Percentiles rank a stretch among this genome's conserved stretches.
Evolutionary conservation across 108 stramenopile genomes (phyloP).

Genomic region (Skeletonema costatum): DNA sequence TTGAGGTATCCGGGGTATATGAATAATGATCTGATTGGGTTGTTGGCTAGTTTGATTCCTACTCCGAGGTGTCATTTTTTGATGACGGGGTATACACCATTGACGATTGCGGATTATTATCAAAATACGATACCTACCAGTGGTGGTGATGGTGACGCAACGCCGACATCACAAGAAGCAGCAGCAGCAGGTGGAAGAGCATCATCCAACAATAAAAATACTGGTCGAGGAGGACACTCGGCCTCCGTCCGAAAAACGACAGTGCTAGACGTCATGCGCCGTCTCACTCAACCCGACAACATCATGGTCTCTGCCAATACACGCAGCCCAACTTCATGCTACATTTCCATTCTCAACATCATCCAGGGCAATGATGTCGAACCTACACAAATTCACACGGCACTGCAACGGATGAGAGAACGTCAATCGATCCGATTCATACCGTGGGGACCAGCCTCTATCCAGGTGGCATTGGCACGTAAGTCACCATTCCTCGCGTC

Average conservation of each 20-base stretch:
- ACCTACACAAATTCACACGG: slow-evolving; percentile 98
- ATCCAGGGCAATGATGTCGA: slow-evolving; percentile 97
- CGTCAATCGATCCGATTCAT: slow-evolving; percentile 94
- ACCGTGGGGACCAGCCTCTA: slow-evolving; percentile 98
- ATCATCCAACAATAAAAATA: neutral
- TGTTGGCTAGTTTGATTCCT: slow-evolving; percentile 96
- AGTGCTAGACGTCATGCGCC: slow-evolving; percentile 98
- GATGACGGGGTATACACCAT: slow-evolving; percentile 99
- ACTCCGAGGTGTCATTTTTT: slow-evolving; percentile 99
- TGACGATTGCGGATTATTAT: slow-evolving; percentile 54
- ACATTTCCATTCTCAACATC: slow-evolving; percentile 98
- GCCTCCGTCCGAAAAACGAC: slow-evolving; percentile 95
- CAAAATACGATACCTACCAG: slow-evolving; percentile 23
- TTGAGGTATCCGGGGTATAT: slow-evolving; percentile 98
- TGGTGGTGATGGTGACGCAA: slow-evolving; percentile 1
- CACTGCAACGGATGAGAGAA: slow-evolving; percentile 96
- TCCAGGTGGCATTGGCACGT: slow-evolving; percentile 97
- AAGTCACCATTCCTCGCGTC: slow-evolving; percentile 93
- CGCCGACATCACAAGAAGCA: slow-evolving; percentile 16
- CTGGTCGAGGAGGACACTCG: slow-evolving; percentile 3
- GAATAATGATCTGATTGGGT: slow-evolving; percentile 99
- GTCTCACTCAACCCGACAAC: slow-evolving; percentile 97
- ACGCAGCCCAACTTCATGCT: slow-evolving; percentile 88
- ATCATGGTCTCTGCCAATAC: slow-evolving; percentile 98
- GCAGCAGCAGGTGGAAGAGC: neutral